Evolutionary conservation across 176 grass and related monocot species (phyloP).

Genomic region (Paspalum vaginatum): DNA sequence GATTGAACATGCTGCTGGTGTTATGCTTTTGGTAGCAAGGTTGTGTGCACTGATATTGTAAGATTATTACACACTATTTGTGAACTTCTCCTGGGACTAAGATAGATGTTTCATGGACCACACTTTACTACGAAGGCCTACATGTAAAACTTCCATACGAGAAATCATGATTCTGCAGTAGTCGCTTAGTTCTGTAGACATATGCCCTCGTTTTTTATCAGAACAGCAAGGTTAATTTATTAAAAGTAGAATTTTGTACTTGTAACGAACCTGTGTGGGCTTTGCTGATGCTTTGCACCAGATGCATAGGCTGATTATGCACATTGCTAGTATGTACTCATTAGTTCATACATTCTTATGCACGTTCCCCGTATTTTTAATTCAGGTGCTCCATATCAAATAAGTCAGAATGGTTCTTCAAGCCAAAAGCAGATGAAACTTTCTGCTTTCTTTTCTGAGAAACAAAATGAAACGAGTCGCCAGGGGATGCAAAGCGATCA

Average conservation of each 20-base stretch:
- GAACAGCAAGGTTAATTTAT: not conserved
- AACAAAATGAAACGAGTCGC: conserved; percentile 39
- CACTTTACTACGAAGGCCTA: not conserved
- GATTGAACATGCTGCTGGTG: conserved; percentile 1
- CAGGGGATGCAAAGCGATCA: conserved; percentile 27
- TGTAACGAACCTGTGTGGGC: not conserved
- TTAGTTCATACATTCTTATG: conserved; percentile 16
- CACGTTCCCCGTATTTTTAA: conserved; percentile 19
- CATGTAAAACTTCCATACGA: not conserved
- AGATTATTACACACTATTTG: not conserved
- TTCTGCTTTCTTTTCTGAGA: conserved; percentile 84
- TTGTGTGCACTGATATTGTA: not conserved
- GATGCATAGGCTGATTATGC: not conserved
- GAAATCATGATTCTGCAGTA: not conserved
- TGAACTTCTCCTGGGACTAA: not conserved
- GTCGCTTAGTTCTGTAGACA: conserved; percentile 5
- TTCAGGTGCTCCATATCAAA: conserved; percentile 70
- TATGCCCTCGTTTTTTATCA: conserved; percentile 9
- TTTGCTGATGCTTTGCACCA: not conserved
- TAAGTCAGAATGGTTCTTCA: conserved; percentile 58
- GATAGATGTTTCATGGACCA: not conserved
- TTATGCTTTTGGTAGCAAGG: not conserved
- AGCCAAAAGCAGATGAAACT: conserved; percentile 83
- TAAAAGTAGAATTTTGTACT: not conserved
- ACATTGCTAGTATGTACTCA: conserved; percentile 8